phyloP scores from a whole-genome alignment of 192 early-diverging fungal genomes.

The Coemansia sp. region DNA sequence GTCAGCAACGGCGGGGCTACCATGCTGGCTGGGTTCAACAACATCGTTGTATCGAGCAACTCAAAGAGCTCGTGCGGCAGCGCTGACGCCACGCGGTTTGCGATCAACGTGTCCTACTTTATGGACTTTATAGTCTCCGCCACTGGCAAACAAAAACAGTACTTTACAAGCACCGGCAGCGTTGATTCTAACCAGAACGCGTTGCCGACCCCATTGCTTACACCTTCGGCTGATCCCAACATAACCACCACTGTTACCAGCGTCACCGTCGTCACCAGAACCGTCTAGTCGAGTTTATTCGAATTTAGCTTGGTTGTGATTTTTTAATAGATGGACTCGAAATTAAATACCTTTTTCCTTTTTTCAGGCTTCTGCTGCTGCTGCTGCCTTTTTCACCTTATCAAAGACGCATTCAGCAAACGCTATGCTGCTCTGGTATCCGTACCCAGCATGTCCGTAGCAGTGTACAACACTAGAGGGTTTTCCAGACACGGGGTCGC shows the following conservation, averaged over 20 bases:
- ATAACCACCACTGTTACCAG: not conserved
- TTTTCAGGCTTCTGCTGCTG: not conserved
- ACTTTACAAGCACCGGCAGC: not conserved
- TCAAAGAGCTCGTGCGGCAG: not conserved
- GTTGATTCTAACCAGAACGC: not conserved
- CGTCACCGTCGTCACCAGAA: not conserved
- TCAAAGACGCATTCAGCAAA: conserved; percentile 22
- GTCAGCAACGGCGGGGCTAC: not conserved
- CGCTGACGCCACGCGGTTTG: not conserved
- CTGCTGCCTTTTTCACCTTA: not conserved
- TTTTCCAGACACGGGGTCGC: conserved; percentile 15
- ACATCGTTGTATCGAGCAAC: not conserved
- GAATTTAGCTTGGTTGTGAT: too few relatives aligned
- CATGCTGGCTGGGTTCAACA: not conserved
- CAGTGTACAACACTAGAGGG: conserved; percentile 59
- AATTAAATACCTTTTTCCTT: too few relatives aligned
- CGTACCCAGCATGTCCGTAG: conserved; percentile 70
- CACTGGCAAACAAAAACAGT: not conserved
- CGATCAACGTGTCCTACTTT: not conserved
- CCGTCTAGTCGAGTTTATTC: not conserved
- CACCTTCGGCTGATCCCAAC: not conserved
- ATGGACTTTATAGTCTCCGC: conserved; percentile 1
- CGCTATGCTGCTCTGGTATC: conserved; percentile 44
- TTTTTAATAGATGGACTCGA: too few relatives aligned
- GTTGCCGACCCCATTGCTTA: not conserved